A percentile compares a stretch with the other conserved stretches of the same genome.
These are phyloP conservation scores for Xerocomus potaroensis DNA, from an alignment of 768 basidiomycete genomes.

Conservation along the genomic window DNA sequence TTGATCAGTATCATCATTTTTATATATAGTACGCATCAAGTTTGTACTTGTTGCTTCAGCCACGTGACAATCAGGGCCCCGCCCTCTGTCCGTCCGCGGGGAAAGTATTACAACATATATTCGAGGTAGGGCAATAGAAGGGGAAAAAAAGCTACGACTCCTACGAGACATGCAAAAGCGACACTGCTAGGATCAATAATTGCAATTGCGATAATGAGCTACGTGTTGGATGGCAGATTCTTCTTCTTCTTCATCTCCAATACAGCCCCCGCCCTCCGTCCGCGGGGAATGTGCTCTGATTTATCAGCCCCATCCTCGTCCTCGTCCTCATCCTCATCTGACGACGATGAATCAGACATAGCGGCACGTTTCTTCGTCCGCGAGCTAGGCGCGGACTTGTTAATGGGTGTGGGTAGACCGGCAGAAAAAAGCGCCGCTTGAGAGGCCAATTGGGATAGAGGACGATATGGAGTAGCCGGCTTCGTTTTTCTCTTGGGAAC, in stretches of 20 bases:
- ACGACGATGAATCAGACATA: constrained; percentile 29
- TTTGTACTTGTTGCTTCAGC: constrained; percentile 19
- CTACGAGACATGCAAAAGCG: no score
- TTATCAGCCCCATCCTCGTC: no score
- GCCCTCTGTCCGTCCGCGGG: no score
- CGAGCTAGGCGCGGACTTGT: constrained; percentile 24
- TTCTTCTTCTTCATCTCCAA: constrained; percentile 25
- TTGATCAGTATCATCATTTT: no score
- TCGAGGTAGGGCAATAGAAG: background rate
- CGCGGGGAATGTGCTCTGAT: constrained; percentile 57
- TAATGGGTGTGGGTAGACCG: constrained; percentile 34
- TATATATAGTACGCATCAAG: background rate
- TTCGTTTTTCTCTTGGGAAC: constrained; percentile 19
- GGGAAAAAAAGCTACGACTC: background rate
- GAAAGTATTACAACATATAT: no score
- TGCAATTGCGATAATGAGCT: no score
- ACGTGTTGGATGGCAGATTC: constrained; percentile 9
- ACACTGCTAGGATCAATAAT: no score
- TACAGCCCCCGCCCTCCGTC: constrained; percentile 48
- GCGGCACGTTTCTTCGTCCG: constrained; percentile 20
- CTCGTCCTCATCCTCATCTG: constrained; percentile 33
- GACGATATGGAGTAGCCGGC: constrained; percentile 32
- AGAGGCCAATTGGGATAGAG: constrained; percentile 51
- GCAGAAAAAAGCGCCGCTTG: constrained; percentile 30
- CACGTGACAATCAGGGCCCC: constrained; percentile 1